Base-by-base conservation (phyloP, 2,329 filamentous ascomycete species). In the Aschersonia sp. region DNA sequence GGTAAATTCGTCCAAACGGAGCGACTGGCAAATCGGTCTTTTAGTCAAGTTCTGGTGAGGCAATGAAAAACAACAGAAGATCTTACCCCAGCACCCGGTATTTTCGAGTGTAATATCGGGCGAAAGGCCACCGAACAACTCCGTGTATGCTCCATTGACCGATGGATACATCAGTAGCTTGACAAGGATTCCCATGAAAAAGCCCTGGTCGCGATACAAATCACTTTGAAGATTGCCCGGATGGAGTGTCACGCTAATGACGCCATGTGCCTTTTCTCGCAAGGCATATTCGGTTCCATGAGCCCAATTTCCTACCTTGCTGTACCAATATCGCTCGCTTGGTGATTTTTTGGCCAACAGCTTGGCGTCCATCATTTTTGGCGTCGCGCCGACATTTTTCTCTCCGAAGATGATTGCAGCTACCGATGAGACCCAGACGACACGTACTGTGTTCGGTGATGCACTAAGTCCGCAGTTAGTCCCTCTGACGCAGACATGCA, bases 111-210 rank as follows among this genome's bases (percentile, higher is more conserved):
- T 69, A 4, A 73, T 57, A 0, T 71, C 62, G 0, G 65, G 63
- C 0, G 70, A 69, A 31, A 72, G 57, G 0, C 62, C 70, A 1
- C 69, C 65, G 49, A 65, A 76, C 1, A 75, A 52, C 50, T 69
- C 63, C 0, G 71, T 72, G 52, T 72, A 74, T 0, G 69, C 70
- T 0, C 71, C 72, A 32, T 63, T 56, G 12, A 63, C 47, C 0
- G 56, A 30, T 0, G 62, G 59, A 45, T 63, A 56, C 2, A 61
- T 46, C 29, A 54, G 50, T 5, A 52, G 51, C 5, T 50, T 49
- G 5, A 37, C 10, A 1, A 62, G 11, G 14, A 48, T 48, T 4
- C 44, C 52, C 0, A 55, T 22, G 1, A 55, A 8, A 0, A 54
- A 39, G 2, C 55, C 54, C 46, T 58, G 56, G 0, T 52, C 52